Evolutionary conservation across 2,329 filamentous ascomycete species (phyloP), one percentile per base, ranked within the genome.

Genomic region (Balansia obtecta): DNA sequence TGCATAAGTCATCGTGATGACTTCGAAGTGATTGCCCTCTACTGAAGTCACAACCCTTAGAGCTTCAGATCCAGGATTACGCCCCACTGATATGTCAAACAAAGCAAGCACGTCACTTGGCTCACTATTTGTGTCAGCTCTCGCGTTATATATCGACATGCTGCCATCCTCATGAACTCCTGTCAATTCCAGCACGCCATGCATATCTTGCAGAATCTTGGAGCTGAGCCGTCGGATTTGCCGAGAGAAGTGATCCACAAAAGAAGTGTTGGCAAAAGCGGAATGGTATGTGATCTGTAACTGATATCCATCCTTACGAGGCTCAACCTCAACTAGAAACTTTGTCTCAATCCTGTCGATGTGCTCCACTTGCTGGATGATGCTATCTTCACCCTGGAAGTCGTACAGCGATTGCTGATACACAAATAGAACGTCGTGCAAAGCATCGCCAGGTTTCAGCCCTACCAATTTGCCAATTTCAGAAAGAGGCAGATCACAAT

Each of bases 341-440:
- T 79, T 81, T 41, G 87, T 89, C 61, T 95, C 89, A 7, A 93
- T 70, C 20, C 79, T 77, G 61, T 96, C 90, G 5, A 74, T 65
- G 48, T 85, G 80, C 27, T 76, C 73, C 0, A 78, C 62, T 50
- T 88, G 71, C 10, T 60, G 64, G 0, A 91, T 69, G 2, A 62
- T 37, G 3, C 64, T 57, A 1, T 32, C 54, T 16, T 41, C 48
- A 47, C 27, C 54, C 58, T 57, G 58, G 68, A 60, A 70, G 66
- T 60, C 61, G 2, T 57, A 55, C 1, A 85, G 69, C 0, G 83
- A 85, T 60, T 95, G 84, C 58, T 96, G 90, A 73, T 90, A 96
- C 0, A 90, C 82, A 58, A 95, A 83, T 0, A 95, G 69, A 0
- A 83, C 75, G 56, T 95, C 86, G 57, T 91, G 95, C 0, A 95